phyloP scores from a whole-genome alignment of 139 green algal genomes.

The Monoraphidium neglectum region DNA sequence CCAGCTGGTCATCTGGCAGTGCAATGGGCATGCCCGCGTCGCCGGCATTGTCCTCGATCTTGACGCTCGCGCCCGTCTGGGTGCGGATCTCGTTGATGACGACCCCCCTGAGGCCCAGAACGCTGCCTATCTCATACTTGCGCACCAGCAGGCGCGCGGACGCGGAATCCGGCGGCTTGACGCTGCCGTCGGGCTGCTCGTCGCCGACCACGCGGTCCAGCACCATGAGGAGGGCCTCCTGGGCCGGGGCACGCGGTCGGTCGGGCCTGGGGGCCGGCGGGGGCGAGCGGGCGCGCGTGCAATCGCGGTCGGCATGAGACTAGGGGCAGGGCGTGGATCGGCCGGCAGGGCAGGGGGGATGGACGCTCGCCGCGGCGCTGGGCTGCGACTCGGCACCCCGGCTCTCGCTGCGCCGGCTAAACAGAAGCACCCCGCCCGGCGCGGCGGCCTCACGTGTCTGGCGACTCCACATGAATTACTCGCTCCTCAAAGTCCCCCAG shows the following conservation, averaged over 20 bases:
- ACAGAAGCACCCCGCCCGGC: not conserved
- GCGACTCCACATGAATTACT: constrained; percentile 21
- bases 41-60: constrained; percentile 6
- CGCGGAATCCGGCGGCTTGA: constrained; percentile 14
- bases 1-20: constrained; percentile 19
- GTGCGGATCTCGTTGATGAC: constrained; percentile 30
- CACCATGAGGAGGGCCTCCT: constrained; percentile 10
- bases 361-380: not conserved
- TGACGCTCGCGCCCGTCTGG: constrained; percentile 16
- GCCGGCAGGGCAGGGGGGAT: not conserved
- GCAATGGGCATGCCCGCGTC: constrained; percentile 2
- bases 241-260: not conserved
- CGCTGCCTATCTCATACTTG: constrained; percentile 24
- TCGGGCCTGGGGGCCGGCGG: constrained; percentile 5
- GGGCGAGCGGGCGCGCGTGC: not conserved
- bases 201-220: constrained; percentile 23
- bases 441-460: constrained; percentile 17
- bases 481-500: constrained; percentile 12
- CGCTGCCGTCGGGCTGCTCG: not conserved
- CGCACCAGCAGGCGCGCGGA: constrained; percentile 23
- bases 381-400: too few relatives aligned
- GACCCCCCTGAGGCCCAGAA: constrained; percentile 23
- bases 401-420: not conserved
- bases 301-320: not conserved
- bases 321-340: not conserved